Evolutionary conservation across 129 eudicot species (phyloP), one percentile per base, ranked within the genome.

Genomic region (Centaurea solstitialis): DNA sequence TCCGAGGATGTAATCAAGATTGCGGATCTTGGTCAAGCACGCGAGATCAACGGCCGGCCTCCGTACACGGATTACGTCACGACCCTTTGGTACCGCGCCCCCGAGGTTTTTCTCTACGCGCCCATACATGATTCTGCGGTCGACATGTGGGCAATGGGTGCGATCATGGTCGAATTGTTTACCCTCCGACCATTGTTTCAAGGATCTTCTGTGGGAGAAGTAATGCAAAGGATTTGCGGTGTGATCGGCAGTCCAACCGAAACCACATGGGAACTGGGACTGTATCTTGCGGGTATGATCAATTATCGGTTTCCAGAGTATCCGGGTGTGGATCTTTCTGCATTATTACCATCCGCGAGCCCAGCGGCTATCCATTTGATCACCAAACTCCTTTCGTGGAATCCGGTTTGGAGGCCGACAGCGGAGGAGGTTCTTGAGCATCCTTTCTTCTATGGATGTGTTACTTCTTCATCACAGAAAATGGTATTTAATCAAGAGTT

Each of bases 301-400:
- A 84, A 86, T 67, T 93, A 89, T 80, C 91, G 81, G 84, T 91
- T 90, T 76, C 92, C 93, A 0, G 85, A 87, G 94, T 81, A 84
- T 75, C 40, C 88, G 40, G 97, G 97, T 35, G 87, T 80, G 33
- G 78, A 87, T 78, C 89, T 93, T 24, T 86, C 98, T 23, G 61
- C 68, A 21, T 26, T 91, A 74, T 64, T 93, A 57, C 94, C 98
- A 35, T 89, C 91, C 66, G 98, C 90, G 26, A 89, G 94, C 85
- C 70, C 81, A 24, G 93, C 86, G 80, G 91, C 90, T 70, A 74
- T 91, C 37, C 85, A 72, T 80, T 90, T 93, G 61, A 89, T 93
- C 37, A 23, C 37, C 6, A 22, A 45, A 37, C 70, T 61, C 13
- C 30, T 20, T 64, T 64, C 62, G 62, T 50, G 62, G 62, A 50